phyloP scores from a whole-genome alignment of 179 eudicot species.

The Gypsophila paniculata region DNA sequence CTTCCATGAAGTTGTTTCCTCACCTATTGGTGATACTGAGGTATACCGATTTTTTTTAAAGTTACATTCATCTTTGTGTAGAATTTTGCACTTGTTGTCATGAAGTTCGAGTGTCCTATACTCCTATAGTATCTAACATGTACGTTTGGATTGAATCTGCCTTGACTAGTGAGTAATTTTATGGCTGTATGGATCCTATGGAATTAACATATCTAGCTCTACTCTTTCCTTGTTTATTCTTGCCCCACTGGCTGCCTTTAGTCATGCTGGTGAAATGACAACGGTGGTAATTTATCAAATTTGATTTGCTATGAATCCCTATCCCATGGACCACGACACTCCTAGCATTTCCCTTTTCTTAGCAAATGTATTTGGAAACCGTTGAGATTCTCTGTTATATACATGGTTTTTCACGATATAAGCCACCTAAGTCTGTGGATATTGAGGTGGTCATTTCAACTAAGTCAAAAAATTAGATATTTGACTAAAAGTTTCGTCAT shows the following conservation, averaged over 20 bases:
- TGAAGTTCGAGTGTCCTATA: background rate
- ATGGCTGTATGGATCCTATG: background rate
- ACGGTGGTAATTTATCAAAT: background rate
- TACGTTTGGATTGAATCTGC: background rate
- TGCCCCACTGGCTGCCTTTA: background rate
- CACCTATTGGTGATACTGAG: conserved; percentile 55
- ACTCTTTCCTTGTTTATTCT: too few species aligned
- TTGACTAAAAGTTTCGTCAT: background rate
- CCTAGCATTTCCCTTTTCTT: background rate
- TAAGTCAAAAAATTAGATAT: background rate
- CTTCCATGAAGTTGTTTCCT: conserved; percentile 53
- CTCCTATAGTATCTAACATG: background rate
- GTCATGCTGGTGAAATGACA: background rate
- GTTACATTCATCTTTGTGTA: background rate
- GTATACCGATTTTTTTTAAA: conserved; percentile 30
- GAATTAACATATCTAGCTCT: background rate
- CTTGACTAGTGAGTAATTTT: background rate
- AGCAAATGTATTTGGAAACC: background rate
- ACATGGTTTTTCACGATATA: too few species aligned
- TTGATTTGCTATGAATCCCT: background rate
- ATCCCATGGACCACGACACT: too few species aligned
- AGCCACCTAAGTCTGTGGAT: background rate
- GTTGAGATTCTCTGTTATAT: too few species aligned
- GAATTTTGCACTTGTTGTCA: background rate
- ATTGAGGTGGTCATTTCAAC: background rate